These are phyloP conservation scores for Strobilomyces confusus DNA, from an alignment of 768 basidiomycete genomes.

Conservation along the genomic window DNA sequence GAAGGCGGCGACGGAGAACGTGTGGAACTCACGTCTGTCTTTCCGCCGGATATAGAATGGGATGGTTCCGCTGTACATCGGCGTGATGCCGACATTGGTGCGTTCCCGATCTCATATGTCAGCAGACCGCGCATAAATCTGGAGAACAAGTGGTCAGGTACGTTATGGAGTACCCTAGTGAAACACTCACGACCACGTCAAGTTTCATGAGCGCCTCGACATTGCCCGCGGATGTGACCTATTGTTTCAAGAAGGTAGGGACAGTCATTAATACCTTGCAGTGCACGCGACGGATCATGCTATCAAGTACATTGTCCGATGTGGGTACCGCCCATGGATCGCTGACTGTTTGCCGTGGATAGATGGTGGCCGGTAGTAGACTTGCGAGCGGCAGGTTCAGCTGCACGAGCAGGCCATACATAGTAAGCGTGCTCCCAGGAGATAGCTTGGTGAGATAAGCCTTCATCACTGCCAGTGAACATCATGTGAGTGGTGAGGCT, in stretches of 20 bases:
- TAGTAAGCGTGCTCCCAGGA: conserved; percentile 20
- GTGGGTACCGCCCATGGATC: conserved; percentile 9
- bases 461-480: too few relatives aligned
- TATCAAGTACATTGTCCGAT: conserved; percentile 17
- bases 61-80: conserved; percentile 13
- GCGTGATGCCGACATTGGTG: background rate
- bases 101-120: conserved; percentile 10
- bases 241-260: too few relatives aligned
- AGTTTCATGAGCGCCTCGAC: background rate
- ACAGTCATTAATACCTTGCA: conserved; percentile 11
- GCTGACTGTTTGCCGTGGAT: conserved; percentile 24
- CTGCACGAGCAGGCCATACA: conserved; percentile 34
- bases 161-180: too few relatives aligned
- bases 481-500: too few relatives aligned
- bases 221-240: too few relatives aligned
- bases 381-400: conserved; percentile 30
- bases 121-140: conserved; percentile 13
- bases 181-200: background rate
- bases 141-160: background rate
- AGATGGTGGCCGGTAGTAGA: conserved; percentile 26
- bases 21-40: too few relatives aligned
- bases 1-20: too few relatives aligned
- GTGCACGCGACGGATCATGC: background rate
- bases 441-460: background rate
- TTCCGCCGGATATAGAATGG: background rate